Evolutionary conservation across 441 rosid species (phyloP).

Genomic region (Croton setiger): DNA sequence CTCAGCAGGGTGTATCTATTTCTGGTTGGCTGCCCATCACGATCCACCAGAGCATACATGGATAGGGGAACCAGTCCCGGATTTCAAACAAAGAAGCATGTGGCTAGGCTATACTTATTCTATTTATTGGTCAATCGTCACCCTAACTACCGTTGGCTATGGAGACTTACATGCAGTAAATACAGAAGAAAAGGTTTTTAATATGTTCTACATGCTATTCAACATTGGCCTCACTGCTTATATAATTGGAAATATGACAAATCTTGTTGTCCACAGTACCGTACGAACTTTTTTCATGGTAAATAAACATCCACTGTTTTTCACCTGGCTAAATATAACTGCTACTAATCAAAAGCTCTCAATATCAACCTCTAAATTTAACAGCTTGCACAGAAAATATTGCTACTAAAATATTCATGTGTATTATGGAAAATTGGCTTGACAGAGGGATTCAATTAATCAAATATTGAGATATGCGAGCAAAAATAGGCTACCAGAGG

Average conservation of each 20-base stretch:
- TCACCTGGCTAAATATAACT: not conserved
- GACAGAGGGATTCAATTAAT: conserved; percentile 77
- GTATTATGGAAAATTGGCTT: conserved; percentile 11
- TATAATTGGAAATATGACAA: conserved; percentile 92
- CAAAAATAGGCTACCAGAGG: conserved; percentile 78
- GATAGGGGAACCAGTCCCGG: conserved; percentile 53
- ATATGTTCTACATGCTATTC: conserved; percentile 79
- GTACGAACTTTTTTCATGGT: conserved; percentile 71
- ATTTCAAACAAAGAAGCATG: conserved; percentile 62
- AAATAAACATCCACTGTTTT: conserved; percentile 10
- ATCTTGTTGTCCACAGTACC: conserved; percentile 74
- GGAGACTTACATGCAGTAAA: conserved; percentile 89
- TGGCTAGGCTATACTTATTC: conserved; percentile 91
- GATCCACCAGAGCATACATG: conserved; percentile 46
- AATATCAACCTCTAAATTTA: not conserved
- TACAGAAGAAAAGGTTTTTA: conserved; percentile 63
- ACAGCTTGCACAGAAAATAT: not conserved
- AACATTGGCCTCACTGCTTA: conserved; percentile 89
- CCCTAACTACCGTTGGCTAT: conserved; percentile 89
- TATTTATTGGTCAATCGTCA: conserved; percentile 89
- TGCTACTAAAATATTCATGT: not conserved
- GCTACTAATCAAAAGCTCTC: not conserved
- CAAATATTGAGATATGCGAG: conserved; percentile 67
- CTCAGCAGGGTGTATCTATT: conserved; percentile 77
- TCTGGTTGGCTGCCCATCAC: conserved; percentile 64